Evolutionary conservation across 176 grass and related monocot genomes (phyloP), one percentile per base, ranked within the genome.

Genomic region (Oryza officinalis): DNA sequence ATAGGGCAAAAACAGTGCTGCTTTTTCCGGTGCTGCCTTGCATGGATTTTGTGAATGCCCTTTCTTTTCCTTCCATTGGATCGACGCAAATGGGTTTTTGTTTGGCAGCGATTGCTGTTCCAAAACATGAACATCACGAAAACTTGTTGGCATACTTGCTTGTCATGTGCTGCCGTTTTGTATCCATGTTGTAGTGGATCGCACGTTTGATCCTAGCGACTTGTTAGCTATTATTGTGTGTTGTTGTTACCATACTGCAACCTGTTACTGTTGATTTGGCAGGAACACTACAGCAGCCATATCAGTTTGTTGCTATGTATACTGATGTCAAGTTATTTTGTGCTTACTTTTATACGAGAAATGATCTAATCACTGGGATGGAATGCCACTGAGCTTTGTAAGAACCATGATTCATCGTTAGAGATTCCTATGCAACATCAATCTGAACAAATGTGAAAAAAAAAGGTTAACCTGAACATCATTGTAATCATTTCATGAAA

Each of bases 31-130:
- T 79, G 79, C 88, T 87, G 74, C 84, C 75, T 87, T 80, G 80
- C 88, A 69, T 90, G 84, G 80, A 83, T 79, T 86, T 80, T 80
- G 75, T 69, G 88, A 78, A 78, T 77, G 35, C 44, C 66, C 67
- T 59, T 65, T 17, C 44, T 22, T 25, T 86, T 49, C 44, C 8
- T 63, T 76, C 30, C 22, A 72, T 61, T 78, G 54, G 38, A 78
- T 82, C 59, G 50, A 71, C 47, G 57, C 10, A 78, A 74, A 83
- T 67, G 17, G 54, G n/a, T 66, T n/a, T 47, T 83, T 78, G 23
- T 78, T 77, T 86, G 27, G 8, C 79, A 67, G 27, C 47, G 47
- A 50, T 83, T 87, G 80, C 84, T 70, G 41, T 70, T 64, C 50
- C 45, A 67, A 52, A 30, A 43, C 63, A 65, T 68, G 61, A 45